A percentile compares a stretch with the other conserved stretches of the same genome.
Evolutionary conservation across 2,329 filamentous ascomycete species (phyloP).

Genomic region (Chrysoporthe puriensis): DNA sequence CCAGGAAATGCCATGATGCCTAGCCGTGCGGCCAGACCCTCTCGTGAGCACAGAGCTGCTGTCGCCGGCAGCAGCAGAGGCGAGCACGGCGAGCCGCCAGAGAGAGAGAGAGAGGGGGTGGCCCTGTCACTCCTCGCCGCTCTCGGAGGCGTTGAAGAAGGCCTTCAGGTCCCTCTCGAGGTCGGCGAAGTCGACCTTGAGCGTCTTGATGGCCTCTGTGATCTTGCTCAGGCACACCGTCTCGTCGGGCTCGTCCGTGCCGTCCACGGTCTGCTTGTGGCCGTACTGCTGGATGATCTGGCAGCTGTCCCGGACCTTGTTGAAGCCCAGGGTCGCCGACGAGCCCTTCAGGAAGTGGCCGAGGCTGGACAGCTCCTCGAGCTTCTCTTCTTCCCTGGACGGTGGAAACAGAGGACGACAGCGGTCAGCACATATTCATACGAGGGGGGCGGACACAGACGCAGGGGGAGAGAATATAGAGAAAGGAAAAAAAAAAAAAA

Average conservation of each 20-base stretch:
- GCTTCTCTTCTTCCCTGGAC: conserved; percentile 66
- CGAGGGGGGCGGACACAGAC: neutral
- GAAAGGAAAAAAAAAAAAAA: neutral
- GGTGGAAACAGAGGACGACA: neutral
- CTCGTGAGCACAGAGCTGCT: neutral
- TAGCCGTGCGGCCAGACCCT: neutral
- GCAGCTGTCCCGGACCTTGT: conserved; percentile 88
- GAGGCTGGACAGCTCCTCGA: conserved; percentile 76
- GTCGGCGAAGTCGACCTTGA: conserved; percentile 77
- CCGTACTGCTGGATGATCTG: conserved; percentile 97
- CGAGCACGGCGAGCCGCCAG: neutral
- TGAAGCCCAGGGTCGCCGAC: conserved; percentile 88
- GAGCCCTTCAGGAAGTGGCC: conserved; percentile 98
- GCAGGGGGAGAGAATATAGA: neutral
- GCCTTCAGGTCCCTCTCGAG: conserved; percentile 70
- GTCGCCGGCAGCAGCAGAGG: conserved; percentile 3
- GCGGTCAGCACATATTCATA: neutral
- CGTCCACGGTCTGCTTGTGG: conserved; percentile 78
- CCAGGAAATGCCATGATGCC: conserved; percentile 2
- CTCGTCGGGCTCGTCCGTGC: conserved; percentile 67
- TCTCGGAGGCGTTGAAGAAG: conserved; percentile 60
- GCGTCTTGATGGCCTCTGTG: conserved; percentile 67
- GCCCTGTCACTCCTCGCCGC: conserved; percentile 16
- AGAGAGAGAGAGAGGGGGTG: neutral
- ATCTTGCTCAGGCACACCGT: conserved; percentile 72